Evolutionary conservation across 805 yeast genomes (phyloP).

Genomic region (Schwanniomyces sp.): DNA sequence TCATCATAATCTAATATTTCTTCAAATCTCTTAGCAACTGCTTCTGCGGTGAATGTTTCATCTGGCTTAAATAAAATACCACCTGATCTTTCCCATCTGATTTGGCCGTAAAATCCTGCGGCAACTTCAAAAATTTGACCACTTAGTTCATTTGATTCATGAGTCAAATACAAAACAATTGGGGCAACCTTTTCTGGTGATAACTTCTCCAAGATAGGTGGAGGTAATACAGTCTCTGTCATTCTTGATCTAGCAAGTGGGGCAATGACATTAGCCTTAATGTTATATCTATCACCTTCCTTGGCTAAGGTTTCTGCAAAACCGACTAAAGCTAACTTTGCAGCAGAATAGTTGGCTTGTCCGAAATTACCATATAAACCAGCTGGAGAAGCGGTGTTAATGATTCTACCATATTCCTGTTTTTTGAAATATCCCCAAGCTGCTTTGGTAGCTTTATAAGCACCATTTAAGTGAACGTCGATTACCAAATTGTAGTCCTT

Average conservation of each 20-base stretch:
- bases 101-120: conserved; percentile 88
- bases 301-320: conserved; percentile 92
- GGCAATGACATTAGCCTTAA: conserved; percentile 82
- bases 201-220: conserved; percentile 74
- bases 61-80: conserved; percentile 85
- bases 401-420: conserved; percentile 83
- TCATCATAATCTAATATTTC: conserved; percentile 65
- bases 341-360: conserved; percentile 93
- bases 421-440: conserved; percentile 90
- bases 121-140: conserved; percentile 90
- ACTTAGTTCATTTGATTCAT: conserved; percentile 57
- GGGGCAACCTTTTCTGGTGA: conserved; percentile 93
- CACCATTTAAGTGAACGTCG: conserved; percentile 88
- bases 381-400: conserved; percentile 96
- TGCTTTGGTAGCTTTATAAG: conserved; percentile 78
- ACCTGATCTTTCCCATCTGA: conserved; percentile 91
- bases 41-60: conserved; percentile 77
- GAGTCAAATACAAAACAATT: conserved; percentile 76
- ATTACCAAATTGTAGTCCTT: conserved; percentile 76
- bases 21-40: conserved; percentile 66
- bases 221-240: conserved; percentile 90
- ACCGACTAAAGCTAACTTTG: conserved; percentile 87
- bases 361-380: conserved; percentile 97
- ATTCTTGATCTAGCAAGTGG: conserved; percentile 95
- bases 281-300: conserved; percentile 86